phyloP scores from a whole-genome alignment of 345 rosid genomes.

The Brassica nigra region DNA sequence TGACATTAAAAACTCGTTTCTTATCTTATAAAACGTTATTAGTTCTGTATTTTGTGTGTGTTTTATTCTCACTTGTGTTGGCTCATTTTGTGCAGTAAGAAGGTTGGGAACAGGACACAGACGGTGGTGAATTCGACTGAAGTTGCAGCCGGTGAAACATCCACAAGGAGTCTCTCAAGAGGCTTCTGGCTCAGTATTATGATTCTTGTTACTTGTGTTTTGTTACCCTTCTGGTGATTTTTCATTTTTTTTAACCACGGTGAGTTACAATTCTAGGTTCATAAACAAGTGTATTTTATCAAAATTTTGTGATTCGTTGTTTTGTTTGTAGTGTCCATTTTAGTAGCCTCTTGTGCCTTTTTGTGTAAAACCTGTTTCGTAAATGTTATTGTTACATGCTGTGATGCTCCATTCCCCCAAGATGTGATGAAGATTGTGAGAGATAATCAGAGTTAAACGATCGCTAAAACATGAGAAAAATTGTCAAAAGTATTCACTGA shows the following conservation, averaged over 20 bases:
- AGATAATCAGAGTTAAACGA: background rate
- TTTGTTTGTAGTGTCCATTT: background rate
- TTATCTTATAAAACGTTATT: background rate
- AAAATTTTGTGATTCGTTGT: constrained; percentile 25
- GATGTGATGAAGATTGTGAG: background rate
- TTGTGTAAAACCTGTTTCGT: background rate
- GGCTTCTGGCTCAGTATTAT: constrained; percentile 35
- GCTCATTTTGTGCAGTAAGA: constrained; percentile 56
- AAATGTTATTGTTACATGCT: background rate
- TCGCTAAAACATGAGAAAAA: background rate
- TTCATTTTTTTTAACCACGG: constrained; percentile 5
- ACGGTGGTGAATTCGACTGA: constrained; percentile 59
- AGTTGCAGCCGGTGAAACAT: constrained; percentile 32
- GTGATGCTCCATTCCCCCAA: background rate
- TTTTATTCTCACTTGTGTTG: background rate
- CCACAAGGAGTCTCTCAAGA: constrained; percentile 23
- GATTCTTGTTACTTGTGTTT: constrained; percentile 45
- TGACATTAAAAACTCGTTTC: background rate
- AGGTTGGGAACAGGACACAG: constrained; percentile 64
- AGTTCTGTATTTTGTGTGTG: background rate
- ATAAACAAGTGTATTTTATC: constrained; percentile 1
- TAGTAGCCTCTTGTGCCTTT: background rate
- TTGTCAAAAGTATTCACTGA: background rate
- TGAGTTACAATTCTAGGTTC: constrained; percentile 28
- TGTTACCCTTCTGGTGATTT: constrained; percentile 46